Base-by-base conservation (phyloP, 2,329 filamentous ascomycete genomes). In the Alternaria arborescens region DNA sequence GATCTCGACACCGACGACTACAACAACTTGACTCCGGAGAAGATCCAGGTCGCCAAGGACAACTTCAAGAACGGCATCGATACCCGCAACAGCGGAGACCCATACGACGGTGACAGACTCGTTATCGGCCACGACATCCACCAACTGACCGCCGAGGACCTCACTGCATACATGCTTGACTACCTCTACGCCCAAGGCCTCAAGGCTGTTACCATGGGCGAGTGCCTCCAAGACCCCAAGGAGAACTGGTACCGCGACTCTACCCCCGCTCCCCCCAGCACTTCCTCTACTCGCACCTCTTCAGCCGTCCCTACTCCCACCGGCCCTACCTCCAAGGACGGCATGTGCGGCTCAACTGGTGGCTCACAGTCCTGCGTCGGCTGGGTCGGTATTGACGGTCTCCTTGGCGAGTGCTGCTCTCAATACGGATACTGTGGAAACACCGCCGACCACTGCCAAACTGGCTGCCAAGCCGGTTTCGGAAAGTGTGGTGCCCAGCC, bases 1-100 rank as follows among this genome's bases (percentile, higher is more conserved):
- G 85, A 89, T 65, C 76, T 89, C 36, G 87, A 89, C 68, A 83
- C 86, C 2, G 83, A 86, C 53, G 87, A 76, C 58, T 77, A 77
- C 61, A 70, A 73, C 55, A 69, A 78, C 24, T 60, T 74, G 41
- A 71, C 69, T 4, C 64, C 63, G 3, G 65, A 70, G 26, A 62
- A 68, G 55, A 77, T 77, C n/a, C 65, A 74, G 53, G 69, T 70
- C 22, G 71, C 77, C 11, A 76, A 78, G 67, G 58, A 72, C 60
- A 70, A 68, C 44, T 77, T 88, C 75, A 72, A 77, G 63, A 68
- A 76, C 10, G 80, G 79, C 44, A 80, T 85, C 55, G 69, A 71
- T 18, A 55, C 41, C 7, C 52, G 50, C 28, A 52, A 52, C 28
- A 60, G 52, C 26, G 68, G 64, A 24, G 5, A 50, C 34, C 63